A percentile compares a stretch with the other conserved stretches of the same genome.
phyloP scores from a whole-genome alignment of 2,329 filamentous ascomycete species.

The Xylaria multiplex region DNA sequence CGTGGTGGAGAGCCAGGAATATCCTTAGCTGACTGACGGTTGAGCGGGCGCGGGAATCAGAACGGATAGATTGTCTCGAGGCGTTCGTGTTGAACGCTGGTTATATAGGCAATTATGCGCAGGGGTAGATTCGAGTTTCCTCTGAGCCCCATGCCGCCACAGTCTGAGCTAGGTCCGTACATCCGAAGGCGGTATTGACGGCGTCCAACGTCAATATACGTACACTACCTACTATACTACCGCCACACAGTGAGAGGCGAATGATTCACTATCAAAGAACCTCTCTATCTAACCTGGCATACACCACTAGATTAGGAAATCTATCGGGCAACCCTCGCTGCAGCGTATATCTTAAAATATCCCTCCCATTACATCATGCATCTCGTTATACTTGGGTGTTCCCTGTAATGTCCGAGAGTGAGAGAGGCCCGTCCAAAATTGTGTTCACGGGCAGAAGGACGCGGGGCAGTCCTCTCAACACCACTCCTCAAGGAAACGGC shows the following conservation, averaged over 20 bases:
- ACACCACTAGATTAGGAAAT: neutral
- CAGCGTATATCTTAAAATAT: slow-evolving; percentile 33
- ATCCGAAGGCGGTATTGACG: no score
- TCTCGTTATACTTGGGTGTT: slow-evolving; percentile 19
- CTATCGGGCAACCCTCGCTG: slow-evolving; percentile 21
- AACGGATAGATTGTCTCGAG: neutral
- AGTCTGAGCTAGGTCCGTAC: no score
- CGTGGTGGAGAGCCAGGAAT: neutral
- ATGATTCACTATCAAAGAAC: neutral
- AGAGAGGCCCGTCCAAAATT: neutral
- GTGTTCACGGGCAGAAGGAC: neutral
- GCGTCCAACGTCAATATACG: no score
- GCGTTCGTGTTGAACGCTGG: neutral
- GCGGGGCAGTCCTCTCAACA: slow-evolving; percentile 27
- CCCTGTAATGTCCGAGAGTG: slow-evolving; percentile 15
- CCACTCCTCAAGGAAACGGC: neutral
- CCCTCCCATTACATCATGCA: slow-evolving; percentile 32
- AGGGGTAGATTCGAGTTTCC: no score
- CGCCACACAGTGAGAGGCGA: neutral
- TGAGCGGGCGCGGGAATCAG: no score
- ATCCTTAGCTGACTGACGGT: neutral
- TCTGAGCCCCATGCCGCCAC: no score
- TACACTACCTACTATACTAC: no score
- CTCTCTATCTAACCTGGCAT: no score
- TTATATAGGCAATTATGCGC: no score